These are phyloP conservation scores for Allomyces macrogynus DNA, from an alignment of 192 early-diverging fungal species.

Conservation along the genomic window DNA sequence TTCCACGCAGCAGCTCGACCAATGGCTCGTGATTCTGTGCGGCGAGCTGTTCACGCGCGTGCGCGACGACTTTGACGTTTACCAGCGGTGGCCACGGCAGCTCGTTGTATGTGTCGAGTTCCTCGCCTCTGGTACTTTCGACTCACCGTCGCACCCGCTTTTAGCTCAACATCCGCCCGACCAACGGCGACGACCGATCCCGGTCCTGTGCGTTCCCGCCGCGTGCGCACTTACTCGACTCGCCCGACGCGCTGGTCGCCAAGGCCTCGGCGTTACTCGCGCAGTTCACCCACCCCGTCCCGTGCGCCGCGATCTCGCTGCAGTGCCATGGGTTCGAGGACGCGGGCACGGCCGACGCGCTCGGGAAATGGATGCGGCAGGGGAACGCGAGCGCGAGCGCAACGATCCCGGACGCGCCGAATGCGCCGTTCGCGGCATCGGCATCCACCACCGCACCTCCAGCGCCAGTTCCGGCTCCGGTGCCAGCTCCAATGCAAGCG, in stretches of 20 bases:
- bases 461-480: background rate
- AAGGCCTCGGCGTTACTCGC: background rate
- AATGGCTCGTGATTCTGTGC: slow-evolving; percentile 29
- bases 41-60: slow-evolving; percentile 29
- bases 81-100: slow-evolving; percentile 28
- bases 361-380: background rate
- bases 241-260: background rate
- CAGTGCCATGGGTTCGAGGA: background rate
- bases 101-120: slow-evolving; percentile 9
- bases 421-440: background rate
- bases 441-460: background rate
- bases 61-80: slow-evolving; percentile 21
- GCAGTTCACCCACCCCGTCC: background rate
- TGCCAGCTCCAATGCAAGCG: background rate
- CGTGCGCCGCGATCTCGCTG: background rate
- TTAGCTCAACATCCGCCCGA: background rate
- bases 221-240: background rate
- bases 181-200: background rate
- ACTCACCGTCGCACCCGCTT: no score
- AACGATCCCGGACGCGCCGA: background rate
- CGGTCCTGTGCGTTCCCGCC: background rate
- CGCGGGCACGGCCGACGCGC: background rate
- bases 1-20: slow-evolving; percentile 9
- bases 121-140: no score
- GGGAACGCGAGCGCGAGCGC: background rate